These are phyloP conservation scores for Apophysomyces ossiformis DNA, from an alignment of 371 early-diverging fungal species.

Conservation along the genomic window DNA sequence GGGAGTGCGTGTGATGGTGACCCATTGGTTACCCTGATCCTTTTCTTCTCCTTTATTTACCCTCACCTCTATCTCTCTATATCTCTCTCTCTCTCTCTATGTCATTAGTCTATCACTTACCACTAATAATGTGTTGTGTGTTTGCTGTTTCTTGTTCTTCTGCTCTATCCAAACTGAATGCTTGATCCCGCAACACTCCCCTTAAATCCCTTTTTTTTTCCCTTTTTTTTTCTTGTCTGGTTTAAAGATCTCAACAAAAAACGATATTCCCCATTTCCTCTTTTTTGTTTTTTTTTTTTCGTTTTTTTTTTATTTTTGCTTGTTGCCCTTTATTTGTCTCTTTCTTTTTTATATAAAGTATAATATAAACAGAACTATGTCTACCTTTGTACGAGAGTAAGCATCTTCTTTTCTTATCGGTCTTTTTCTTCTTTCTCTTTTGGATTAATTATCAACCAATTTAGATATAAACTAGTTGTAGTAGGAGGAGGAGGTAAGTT, in stretches of 20 bases:
- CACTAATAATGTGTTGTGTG: too few relatives aligned
- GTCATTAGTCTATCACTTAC: neutral
- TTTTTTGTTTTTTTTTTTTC: neutral
- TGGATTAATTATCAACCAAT: neutral
- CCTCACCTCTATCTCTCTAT: neutral
- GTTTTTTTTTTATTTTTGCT: neutral
- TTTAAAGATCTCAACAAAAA: too few relatives aligned
- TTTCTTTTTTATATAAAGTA: too few relatives aligned
- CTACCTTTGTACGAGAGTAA: constrained; percentile 11
- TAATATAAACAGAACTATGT: neutral
- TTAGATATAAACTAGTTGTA: constrained; percentile 7
- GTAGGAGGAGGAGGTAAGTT: neutral
- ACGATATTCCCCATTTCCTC: neutral
- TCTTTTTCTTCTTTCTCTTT: neutral
- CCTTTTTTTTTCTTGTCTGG: neutral
- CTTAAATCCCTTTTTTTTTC: neutral
- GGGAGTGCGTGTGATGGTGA: too few relatives aligned
- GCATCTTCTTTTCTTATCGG: neutral
- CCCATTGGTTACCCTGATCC: too few relatives aligned
- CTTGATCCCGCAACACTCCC: constrained; percentile 7
- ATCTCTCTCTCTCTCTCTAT: neutral
- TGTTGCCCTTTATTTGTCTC: neutral
- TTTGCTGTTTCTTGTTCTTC: too few relatives aligned
- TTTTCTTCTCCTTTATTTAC: too few relatives aligned
- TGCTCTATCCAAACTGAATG: neutral